Evolutionary conservation across 2,329 filamentous ascomycete genomes (phyloP), one percentile per base, ranked within the genome.

Genomic region (Xylariaceae sp.): DNA sequence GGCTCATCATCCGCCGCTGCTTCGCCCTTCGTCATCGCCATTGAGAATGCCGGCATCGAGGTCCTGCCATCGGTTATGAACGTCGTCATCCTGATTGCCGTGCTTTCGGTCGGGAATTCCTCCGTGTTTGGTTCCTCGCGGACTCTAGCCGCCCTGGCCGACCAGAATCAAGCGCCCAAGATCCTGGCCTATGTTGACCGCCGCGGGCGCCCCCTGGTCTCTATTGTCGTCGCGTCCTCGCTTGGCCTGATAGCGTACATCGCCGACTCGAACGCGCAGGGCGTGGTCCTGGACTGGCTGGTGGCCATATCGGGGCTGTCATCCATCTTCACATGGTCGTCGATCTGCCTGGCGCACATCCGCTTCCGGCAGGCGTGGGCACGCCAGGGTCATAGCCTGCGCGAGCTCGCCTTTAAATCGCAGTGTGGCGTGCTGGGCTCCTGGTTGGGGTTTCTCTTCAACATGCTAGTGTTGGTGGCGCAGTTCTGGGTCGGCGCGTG

Each of bases 11-110:
- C 79, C n/a, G 83, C 82, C 21, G 89, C 91, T 1, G 89, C 92
- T 1, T 96, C 91, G 2, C 93, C 93, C 1, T 97, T 97, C 71
- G 93, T 97, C 66, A 96, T 97, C 67, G 91, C 93, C 60, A 96
- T 96, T 65, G 80, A 70, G 63, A 89, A 92, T 60, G 91, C 92
- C 1, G 89, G 90, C 7, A 96, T 97, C 66, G 76, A 84, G 42
- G 87, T 89, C 2, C 82, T 97, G 2, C 91, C 91, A 1, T 93
- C 89, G 0, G 83, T 97, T 51, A 96, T 97, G 89, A 97, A 98
- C 73, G 87, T 86, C n/a, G 91, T 97, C 58, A 96, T 97, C 71
- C 86, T 97, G 69, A 86, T 96, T 60, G 89, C 93, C 19, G 92
- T 96, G 20, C 78, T 97, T 20, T 96, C 91, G 0, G 93, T 97